A percentile compares a stretch with the other conserved stretches of the same genome.
Conservation (phyloP, 2,329 filamentous ascomycete species). For the Neonectria faginata region DNA sequence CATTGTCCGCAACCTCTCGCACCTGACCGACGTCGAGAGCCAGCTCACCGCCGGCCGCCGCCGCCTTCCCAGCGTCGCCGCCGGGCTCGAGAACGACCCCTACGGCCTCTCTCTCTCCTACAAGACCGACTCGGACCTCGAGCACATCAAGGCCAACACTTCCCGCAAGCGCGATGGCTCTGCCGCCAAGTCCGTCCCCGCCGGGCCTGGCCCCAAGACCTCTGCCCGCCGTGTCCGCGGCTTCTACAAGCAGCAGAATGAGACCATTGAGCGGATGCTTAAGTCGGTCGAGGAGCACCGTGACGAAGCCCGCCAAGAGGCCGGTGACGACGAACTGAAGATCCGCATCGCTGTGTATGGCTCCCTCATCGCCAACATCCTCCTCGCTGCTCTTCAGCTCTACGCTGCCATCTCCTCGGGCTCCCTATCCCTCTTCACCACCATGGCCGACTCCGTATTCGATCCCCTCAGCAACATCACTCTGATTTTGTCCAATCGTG, state of each 20-base stretch:
- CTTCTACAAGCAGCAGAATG: conserved; percentile 93
- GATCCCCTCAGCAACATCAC: conserved; percentile 91
- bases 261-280: conserved; percentile 89
- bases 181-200: conserved; percentile 33
- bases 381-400: conserved; percentile 83
- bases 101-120: conserved; percentile 81
- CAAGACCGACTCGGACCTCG: conserved; percentile 82
- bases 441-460: conserved; percentile 95
- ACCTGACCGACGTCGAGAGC: conserved; percentile 61
- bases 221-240: conserved; percentile 72
- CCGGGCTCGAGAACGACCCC: conserved; percentile 75
- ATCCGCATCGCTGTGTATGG: conserved; percentile 75
- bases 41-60: conserved; percentile 54
- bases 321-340: conserved; percentile 83
- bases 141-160: conserved; percentile 82
- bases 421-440: conserved; percentile 96
- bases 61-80: conserved; percentile 66
- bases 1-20: conserved; percentile 57
- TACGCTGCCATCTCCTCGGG: conserved; percentile 89
- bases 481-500: conserved; percentile 86
- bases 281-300: conserved; percentile 94
- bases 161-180: conserved; percentile 76
- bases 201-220: conserved; percentile 42
- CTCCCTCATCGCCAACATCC: conserved; percentile 82
- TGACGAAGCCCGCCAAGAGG: conserved; percentile 82